Evolutionary conservation across 495 filamentous ascomycete genomes (phyloP).

Genomic region (Penicillium salamii): DNA sequence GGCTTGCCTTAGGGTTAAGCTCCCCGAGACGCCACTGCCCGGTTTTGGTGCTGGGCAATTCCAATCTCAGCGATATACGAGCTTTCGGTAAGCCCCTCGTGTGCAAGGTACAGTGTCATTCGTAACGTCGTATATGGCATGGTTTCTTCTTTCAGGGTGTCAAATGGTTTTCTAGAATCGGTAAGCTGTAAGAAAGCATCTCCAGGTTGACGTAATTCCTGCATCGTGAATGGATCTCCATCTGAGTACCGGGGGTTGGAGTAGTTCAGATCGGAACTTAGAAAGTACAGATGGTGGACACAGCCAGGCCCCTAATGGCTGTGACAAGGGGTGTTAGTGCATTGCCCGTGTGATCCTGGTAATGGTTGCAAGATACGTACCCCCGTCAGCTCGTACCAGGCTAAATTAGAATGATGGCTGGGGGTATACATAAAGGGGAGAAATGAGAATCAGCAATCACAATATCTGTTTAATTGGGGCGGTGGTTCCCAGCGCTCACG

Average conservation of each 20-base stretch:
- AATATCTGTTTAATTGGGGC: neutral
- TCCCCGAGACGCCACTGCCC: neutral
- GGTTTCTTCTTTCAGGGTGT: neutral
- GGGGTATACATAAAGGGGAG: neutral
- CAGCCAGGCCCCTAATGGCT: neutral
- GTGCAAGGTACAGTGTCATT: neutral
- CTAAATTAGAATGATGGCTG: conserved; percentile 1
- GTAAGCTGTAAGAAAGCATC: neutral
- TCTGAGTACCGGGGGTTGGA: neutral
- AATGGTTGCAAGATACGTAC: neutral
- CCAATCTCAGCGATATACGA: neutral
- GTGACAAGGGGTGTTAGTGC: neutral
- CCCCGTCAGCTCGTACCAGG: conserved; percentile 3
- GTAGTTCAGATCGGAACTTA: neutral
- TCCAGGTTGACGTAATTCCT: neutral
- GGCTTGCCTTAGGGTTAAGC: conserved; percentile 1
- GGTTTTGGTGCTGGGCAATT: neutral
- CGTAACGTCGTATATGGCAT: neutral
- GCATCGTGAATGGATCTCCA: neutral
- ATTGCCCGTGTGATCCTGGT: neutral
- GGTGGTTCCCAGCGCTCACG: neutral
- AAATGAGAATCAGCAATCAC: neutral
- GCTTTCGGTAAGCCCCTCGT: neutral
- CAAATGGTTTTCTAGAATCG: neutral
- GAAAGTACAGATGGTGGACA: neutral